Conservation (phyloP, 2,329 filamentous ascomycete species). For the Emmonsiellopsis sp. region DNA sequence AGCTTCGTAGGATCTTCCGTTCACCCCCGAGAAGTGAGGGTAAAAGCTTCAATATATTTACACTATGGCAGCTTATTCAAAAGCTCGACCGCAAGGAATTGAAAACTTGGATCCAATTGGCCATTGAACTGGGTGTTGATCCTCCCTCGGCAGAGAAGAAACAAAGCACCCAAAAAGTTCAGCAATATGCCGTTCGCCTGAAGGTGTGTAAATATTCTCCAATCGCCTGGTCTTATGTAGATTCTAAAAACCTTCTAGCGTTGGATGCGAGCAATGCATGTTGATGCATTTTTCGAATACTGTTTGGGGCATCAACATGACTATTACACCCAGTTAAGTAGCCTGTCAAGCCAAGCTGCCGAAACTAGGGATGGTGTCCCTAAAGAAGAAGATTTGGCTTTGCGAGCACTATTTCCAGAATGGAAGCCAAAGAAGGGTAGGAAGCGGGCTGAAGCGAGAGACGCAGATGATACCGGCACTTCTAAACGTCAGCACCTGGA, state of each 20-base stretch:
- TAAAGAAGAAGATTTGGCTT: conserved; percentile 77
- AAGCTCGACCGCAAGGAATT: conserved; percentile 73
- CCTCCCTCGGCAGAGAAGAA: conserved; percentile 72
- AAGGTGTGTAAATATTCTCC: conserved; percentile 53
- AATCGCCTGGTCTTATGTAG: not conserved
- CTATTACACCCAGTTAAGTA: conserved; percentile 71
- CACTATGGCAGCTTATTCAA: conserved; percentile 66
- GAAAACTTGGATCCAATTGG: conserved; percentile 86
- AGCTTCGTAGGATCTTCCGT: conserved; percentile 66
- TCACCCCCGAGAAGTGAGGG: conserved; percentile 77
- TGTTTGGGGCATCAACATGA: conserved; percentile 65
- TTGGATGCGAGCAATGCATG: conserved; percentile 95
- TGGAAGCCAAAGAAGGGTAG: conserved; percentile 53
- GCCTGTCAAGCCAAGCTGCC: conserved; percentile 51
- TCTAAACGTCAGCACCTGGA: conserved; percentile 56
- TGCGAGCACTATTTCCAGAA: conserved; percentile 74
- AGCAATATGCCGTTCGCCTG: conserved; percentile 84
- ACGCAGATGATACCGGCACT: conserved; percentile 45
- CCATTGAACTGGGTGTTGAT: conserved; percentile 78
- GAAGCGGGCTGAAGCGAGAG: conserved; percentile 53
- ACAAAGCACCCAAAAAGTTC: conserved; percentile 85
- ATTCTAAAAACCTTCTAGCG: conserved; percentile 44
- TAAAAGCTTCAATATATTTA: conserved; percentile 72
- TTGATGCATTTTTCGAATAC: conserved; percentile 91
- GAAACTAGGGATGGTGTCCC: conserved; percentile 70